Evolutionary conservation across 441 rosid genomes (phyloP).

Genomic region (Erodium chrysanthum): DNA sequence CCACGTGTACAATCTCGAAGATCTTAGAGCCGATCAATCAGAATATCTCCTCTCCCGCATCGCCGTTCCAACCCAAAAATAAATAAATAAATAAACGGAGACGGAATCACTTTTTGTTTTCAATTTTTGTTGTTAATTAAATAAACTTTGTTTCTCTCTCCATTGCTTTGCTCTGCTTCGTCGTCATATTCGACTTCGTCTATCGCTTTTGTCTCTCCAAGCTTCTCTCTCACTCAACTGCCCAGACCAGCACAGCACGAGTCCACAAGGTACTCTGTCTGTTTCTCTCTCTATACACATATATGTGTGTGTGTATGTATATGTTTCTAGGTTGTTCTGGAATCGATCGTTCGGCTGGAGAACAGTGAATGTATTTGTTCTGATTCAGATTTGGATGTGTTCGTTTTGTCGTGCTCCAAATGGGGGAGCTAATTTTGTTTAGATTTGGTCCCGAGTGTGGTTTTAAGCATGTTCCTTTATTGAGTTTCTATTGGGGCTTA

Average conservation of each 20-base stretch:
- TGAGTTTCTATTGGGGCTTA: neutral
- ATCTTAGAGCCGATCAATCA: too few species aligned
- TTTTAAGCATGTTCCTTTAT: neutral
- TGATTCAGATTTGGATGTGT: conserved; percentile 2
- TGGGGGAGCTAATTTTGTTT: neutral
- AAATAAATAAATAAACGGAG: too few species aligned
- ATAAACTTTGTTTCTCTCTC: neutral
- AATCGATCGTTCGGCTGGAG: neutral
- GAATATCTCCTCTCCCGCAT: too few species aligned
- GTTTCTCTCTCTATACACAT: neutral
- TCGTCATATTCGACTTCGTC: neutral
- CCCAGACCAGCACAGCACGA: too few species aligned
- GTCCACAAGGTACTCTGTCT: neutral
- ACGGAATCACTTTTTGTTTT: too few species aligned
- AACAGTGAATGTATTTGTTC: neutral
- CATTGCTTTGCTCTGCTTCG: neutral
- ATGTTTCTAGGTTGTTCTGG: neutral
- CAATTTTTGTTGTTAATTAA: neutral
- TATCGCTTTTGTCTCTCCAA: neutral
- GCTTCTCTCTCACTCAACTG: neutral
- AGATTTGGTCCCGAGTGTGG: neutral
- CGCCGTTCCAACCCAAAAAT: too few species aligned
- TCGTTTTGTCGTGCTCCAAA: neutral
- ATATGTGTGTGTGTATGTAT: neutral
- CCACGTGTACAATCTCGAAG: too few species aligned